These are phyloP conservation scores for Porpolomopsis calyptriformis DNA, from an alignment of 768 basidiomycete genomes.

Conservation along the genomic window DNA sequence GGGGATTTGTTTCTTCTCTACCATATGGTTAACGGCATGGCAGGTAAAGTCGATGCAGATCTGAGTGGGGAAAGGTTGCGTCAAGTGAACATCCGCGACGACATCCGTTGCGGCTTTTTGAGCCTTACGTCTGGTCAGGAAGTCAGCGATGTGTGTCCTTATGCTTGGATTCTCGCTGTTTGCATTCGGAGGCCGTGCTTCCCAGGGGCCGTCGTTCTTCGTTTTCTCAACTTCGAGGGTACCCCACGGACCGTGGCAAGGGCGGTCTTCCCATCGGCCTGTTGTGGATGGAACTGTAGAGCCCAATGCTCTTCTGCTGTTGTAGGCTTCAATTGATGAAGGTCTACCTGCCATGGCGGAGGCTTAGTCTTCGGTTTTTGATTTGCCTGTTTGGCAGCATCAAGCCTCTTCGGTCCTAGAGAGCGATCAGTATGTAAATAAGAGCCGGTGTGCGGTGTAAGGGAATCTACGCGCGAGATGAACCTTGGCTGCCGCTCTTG, in stretches of 20 bases:
- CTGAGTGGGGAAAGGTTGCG: not conserved
- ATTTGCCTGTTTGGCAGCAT: not conserved
- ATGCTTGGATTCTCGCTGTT: not conserved
- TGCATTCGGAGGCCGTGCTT: not conserved
- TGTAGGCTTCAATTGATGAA: not conserved
- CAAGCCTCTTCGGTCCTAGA: not conserved
- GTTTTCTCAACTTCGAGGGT: not conserved
- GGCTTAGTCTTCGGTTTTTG: not conserved
- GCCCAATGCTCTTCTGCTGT: not conserved
- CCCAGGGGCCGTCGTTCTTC: not conserved
- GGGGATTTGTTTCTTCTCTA: not conserved
- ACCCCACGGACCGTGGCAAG: not conserved
- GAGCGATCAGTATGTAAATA: not conserved
- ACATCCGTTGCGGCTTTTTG: not conserved
- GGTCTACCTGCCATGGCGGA: not conserved
- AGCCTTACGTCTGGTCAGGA: not conserved
- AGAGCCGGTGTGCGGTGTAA: not conserved
- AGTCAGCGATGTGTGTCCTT: not conserved
- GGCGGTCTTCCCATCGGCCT: not conserved
- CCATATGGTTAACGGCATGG: not conserved
- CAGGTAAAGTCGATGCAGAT: slow-evolving; percentile 1
- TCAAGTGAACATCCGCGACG: not conserved
- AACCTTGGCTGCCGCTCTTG: not conserved
- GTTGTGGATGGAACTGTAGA: not conserved
- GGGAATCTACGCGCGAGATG: not conserved